Percentiles rank a stretch among this genome's conserved stretches.
phyloP scores from a whole-genome alignment of 140 eudicot species.

The Senecio squalidus region DNA sequence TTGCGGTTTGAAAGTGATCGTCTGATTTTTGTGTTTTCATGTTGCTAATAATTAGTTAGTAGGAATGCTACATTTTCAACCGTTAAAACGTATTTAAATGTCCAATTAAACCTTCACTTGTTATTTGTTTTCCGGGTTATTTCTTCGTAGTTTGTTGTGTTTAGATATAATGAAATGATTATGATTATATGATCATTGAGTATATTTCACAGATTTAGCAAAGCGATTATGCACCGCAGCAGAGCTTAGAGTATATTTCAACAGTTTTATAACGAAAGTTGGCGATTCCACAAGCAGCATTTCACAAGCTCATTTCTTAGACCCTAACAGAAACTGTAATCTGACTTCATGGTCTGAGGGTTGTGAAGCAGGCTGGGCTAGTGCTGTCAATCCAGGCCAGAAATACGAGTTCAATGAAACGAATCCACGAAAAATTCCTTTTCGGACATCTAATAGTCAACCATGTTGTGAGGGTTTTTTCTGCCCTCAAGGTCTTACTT shows the following conservation, averaged over 20 bases:
- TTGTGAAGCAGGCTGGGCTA: constrained; percentile 87
- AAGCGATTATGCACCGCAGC: constrained; percentile 74
- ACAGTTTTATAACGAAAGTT: constrained; percentile 40
- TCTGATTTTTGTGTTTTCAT: too few species aligned
- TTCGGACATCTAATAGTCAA: constrained; percentile 45
- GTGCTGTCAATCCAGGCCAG: constrained; percentile 29
- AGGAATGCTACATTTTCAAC: too few species aligned
- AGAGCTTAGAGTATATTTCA: constrained; percentile 71
- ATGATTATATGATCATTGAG: too few species aligned
- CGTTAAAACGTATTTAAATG: too few species aligned
- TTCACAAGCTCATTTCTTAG: constrained; percentile 41
- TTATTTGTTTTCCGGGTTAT: too few species aligned
- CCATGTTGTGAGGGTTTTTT: constrained; percentile 84
- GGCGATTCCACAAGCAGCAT: constrained; percentile 22
- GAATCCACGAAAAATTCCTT: constrained; percentile 44
- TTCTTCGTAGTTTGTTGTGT: too few species aligned
- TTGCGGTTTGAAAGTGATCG: too few species aligned
- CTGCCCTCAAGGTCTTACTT: constrained; percentile 83
- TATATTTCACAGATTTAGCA: constrained; percentile 51
- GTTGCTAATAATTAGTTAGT: too few species aligned
- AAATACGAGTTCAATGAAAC: constrained; percentile 45
- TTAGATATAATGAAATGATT: too few species aligned
- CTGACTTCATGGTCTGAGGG: constrained; percentile 63
- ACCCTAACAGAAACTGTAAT: constrained; percentile 70
- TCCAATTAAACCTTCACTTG: too few species aligned